Base-by-base conservation (phyloP, 208 protist genomes). In the Trypanosoma melophagium region DNA sequence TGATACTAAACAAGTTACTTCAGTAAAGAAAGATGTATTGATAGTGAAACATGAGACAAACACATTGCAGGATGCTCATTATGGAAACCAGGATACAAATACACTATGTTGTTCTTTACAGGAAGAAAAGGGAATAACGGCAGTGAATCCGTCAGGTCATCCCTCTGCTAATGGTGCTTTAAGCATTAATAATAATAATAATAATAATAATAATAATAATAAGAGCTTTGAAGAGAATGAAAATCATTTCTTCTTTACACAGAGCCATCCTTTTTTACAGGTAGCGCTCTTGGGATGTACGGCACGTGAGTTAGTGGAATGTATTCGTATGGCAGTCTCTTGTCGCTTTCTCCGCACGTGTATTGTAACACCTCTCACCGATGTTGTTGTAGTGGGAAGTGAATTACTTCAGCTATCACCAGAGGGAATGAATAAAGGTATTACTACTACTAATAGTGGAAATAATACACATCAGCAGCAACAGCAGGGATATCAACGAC, bases 371-470 rank as follows among this genome's bases (percentile, higher is more conserved):
- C 40, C 54, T 8, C 51, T 66, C 14, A 86, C 84, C 13, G 89
- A 95, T 66, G 62, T 95, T 14, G 79, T 95, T 13, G 47, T 95
- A 21, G 60, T 95, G 1, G 89, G 89, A n/a, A 83, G 80, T 55
- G 65, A 69, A 24, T 14, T 84, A 35, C 45, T 84, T 14, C 51
- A 55, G 2, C 16, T 65, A 53, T 21, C 63, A 58, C 49, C 65
- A 57, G 51, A 74, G 69, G 38, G 51, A 58, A 24, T 47, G 40
- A n/a, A 5, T 66, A 28, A 25, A 59, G 16, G 8, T 2, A 17
- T 3, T 14, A 50, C 38, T 35, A 28, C n/a, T 55, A 53, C 5
- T 28, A 40, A 54, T 3, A 45, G 42, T 47, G 49, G 35, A 21
- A 52, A 50, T 31, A 49, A 16, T 35, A 53, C 21, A 42, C 17